Evolutionary conservation across 441 rosid genomes (phyloP), one percentile per base, ranked within the genome.

Genomic region (Geranium incanum): DNA sequence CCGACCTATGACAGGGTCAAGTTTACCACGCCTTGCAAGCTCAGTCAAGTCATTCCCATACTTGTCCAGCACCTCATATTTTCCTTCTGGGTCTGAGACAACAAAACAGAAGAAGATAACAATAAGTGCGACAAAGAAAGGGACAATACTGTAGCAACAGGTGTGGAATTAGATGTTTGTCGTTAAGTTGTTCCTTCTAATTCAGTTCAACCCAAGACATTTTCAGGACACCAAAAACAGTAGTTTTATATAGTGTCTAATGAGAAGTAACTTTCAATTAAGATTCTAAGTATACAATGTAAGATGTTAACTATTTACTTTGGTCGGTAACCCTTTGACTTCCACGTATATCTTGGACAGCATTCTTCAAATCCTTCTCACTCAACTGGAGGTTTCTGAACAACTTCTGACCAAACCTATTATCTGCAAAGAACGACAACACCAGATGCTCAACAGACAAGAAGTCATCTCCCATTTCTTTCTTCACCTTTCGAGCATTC

Each of bases 1-100:
- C 81, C 99, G 86, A 39, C 99, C 99, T 75, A 95, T 93, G 72
- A 95, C 97, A 18, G 99, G 99, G 81, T 95, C 99, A 81, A 95
- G 72, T 74, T 86, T 89, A 71, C 98, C 99, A 70, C 80, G 93
- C 71, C 81, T 86, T 1, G 97, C 99, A 98, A 95, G 89, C 69
- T 95, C 96, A 12, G 99, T 95, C 82, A 95, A 79, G 83, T 95
- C 99, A 75, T 87, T 93, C 33, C 99, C 99, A 83, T 95, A 95
- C 80, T 89, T 95, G 77, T 91, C 98, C 68, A 95, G 65, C 63
- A 96, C 94, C 86, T 95, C 99, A 28, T 93, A 93, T 88, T 93
- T 95, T 5, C 97, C 98, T 77, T 95, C 99, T 66, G 98, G 98
- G 81, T 92, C 99, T 95, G 84, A 45, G 78, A 73, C 76, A 77